Conservation (phyloP, 331 rosid genomes). For the Quercus phellos region DNA sequence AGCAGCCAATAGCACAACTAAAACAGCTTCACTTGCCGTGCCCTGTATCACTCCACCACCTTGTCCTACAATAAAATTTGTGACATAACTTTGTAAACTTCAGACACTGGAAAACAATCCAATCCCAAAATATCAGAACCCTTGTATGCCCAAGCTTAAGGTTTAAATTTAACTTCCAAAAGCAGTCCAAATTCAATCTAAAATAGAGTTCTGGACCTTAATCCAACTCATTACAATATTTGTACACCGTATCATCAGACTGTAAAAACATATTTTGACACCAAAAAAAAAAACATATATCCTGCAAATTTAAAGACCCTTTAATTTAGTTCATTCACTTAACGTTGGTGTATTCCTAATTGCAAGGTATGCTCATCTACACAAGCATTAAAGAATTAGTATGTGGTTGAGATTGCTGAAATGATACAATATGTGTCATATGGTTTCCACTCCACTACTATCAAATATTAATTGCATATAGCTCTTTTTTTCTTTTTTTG, state of each 20-base stretch:
- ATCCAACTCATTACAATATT: conserved; percentile 1
- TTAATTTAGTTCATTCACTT: neutral
- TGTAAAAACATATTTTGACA: neutral
- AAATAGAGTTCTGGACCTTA: conserved; percentile 1
- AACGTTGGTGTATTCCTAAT: neutral
- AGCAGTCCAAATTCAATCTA: conserved; percentile 5
- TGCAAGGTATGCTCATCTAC: neutral
- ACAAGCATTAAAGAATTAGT: neutral
- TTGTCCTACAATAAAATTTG: conserved; percentile 49
- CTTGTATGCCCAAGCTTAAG: neutral
- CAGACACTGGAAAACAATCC: neutral
- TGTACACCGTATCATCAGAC: neutral
- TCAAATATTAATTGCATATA: neutral
- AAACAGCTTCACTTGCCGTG: conserved; percentile 88
- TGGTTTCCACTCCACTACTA: neutral
- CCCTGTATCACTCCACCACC: conserved; percentile 99
- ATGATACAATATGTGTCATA: neutral
- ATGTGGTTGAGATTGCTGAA: neutral
- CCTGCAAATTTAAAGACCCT: neutral
- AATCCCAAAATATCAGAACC: neutral
- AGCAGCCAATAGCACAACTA: conserved; percentile 90
- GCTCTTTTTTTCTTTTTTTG: neutral
- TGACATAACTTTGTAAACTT: conserved; percentile 14
- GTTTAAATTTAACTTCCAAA: neutral
- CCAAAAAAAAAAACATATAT: neutral